A percentile compares a stretch with the other conserved stretches of the same genome.
phyloP scores from a whole-genome alignment of 148 eudicot genomes.

The Rhododendron ferrugineum region DNA sequence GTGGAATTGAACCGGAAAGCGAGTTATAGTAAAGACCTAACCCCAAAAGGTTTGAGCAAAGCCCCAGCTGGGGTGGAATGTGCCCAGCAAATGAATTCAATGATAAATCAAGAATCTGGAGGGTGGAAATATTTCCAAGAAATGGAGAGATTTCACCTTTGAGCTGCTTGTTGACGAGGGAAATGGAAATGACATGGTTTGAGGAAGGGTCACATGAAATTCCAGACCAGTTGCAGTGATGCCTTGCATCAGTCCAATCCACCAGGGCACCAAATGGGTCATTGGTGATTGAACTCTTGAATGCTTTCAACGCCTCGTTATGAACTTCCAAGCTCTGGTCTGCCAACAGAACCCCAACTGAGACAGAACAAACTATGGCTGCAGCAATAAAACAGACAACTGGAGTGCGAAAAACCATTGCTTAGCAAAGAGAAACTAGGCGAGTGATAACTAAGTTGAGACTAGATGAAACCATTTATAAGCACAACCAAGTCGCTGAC shows the following conservation, averaged over 20 bases:
- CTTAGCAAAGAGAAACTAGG: background rate
- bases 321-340: conserved; percentile 28
- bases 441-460: background rate
- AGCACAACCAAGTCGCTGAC: background rate
- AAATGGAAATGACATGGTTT: conserved; percentile 35
- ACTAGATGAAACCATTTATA: background rate
- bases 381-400: conserved; percentile 1
- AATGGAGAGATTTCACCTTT: conserved; percentile 53
- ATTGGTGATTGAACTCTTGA: conserved; percentile 43
- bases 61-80: conserved; percentile 57
- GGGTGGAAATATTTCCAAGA: conserved; percentile 54
- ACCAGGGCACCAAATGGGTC: conserved; percentile 60
- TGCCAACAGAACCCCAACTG: conserved; percentile 14
- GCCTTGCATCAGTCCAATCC: conserved; percentile 48
- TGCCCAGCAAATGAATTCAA: conserved; percentile 51
- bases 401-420: conserved; percentile 9
- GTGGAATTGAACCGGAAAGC: conserved; percentile 56
- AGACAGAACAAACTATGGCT: conserved; percentile 1
- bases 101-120: conserved; percentile 69
- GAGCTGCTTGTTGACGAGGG: conserved; percentile 42
- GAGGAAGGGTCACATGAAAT: conserved; percentile 49
- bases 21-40: conserved; percentile 40
- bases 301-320: conserved; percentile 47
- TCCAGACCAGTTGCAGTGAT: conserved; percentile 88
- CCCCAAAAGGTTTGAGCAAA: conserved; percentile 42